Percentiles rank a stretch among this genome's conserved stretches.
Evolutionary conservation across 306 rosid species (phyloP).

Genomic region (Quercus agrifolia): DNA sequence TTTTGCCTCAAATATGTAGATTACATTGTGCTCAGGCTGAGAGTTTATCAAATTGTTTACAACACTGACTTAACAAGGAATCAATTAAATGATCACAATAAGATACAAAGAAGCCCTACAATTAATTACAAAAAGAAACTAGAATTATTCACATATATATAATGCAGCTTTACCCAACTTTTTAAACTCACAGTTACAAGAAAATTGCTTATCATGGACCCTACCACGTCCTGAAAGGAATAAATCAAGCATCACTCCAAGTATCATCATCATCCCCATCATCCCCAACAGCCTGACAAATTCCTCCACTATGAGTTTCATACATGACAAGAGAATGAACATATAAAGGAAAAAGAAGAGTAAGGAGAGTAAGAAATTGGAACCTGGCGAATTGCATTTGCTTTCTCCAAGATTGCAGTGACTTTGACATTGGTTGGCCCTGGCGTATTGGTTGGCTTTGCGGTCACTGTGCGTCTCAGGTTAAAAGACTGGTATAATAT

Average conservation of each 20-base stretch:
- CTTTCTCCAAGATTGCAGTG: constrained; percentile 95
- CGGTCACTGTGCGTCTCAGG: constrained; percentile 67
- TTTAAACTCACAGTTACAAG: not conserved
- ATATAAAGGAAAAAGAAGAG: not conserved
- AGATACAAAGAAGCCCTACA: constrained; percentile 40
- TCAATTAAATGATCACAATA: constrained; percentile 26
- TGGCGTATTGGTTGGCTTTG: constrained; percentile 40
- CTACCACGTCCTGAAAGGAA: not conserved
- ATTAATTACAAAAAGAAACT: constrained; percentile 40
- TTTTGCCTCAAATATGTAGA: constrained; percentile 13
- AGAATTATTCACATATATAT: constrained; percentile 55
- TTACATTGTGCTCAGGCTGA: constrained; percentile 18
- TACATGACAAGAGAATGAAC: not conserved
- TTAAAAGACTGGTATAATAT: constrained; percentile 69
- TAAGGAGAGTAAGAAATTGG: not conserved
- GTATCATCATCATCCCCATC: constrained; percentile 75
- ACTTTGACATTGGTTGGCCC: constrained; percentile 64
- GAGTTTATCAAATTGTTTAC: constrained; percentile 15
- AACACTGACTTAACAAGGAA: constrained; percentile 18
- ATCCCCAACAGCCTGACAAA: constrained; percentile 83
- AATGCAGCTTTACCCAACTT: constrained; percentile 38
- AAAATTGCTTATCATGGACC: not conserved
- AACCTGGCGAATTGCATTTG: constrained; percentile 96
- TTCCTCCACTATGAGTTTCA: constrained; percentile 7
- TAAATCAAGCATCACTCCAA: constrained; percentile 78